Conservation (phyloP, 495 filamentous ascomycete species). For the Neurospora tetraspora region DNA sequence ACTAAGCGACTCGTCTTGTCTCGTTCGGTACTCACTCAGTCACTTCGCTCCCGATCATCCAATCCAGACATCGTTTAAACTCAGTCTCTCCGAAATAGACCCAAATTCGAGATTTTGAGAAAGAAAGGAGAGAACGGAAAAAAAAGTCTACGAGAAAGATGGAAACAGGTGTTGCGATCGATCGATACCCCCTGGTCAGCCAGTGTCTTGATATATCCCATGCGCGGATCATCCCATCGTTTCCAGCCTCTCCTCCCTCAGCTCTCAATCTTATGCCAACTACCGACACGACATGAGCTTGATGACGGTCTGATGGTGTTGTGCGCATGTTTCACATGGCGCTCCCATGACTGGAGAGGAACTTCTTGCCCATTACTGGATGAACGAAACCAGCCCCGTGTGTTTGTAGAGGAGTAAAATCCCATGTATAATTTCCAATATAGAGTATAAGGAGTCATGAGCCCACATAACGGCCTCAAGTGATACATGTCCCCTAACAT, state of each 20-base stretch:
- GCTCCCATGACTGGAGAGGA: neutral
- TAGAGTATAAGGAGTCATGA: neutral
- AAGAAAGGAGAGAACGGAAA: neutral
- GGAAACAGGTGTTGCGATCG: neutral
- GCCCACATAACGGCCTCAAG: neutral
- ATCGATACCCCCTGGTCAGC: neutral
- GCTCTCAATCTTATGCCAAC: neutral
- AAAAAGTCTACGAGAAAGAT: neutral
- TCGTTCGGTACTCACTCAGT: neutral
- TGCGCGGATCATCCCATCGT: neutral
- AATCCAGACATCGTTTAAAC: neutral
- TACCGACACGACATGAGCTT: neutral
- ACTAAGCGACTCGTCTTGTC: neutral
- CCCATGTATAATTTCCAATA: neutral
- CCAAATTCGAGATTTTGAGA: neutral
- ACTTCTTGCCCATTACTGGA: neutral
- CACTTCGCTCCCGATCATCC: neutral
- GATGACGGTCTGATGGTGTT: neutral
- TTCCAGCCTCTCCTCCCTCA: neutral
- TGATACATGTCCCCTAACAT: neutral
- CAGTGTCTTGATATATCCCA: neutral
- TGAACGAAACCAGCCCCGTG: neutral
- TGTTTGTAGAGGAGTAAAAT: neutral
- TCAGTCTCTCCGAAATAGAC: neutral
- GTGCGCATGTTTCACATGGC: neutral